A percentile compares a stretch with the other conserved stretches of the same genome.
Conservation (phyloP, 768 basidiomycete species). For the Boletus rubroflammeus region DNA sequence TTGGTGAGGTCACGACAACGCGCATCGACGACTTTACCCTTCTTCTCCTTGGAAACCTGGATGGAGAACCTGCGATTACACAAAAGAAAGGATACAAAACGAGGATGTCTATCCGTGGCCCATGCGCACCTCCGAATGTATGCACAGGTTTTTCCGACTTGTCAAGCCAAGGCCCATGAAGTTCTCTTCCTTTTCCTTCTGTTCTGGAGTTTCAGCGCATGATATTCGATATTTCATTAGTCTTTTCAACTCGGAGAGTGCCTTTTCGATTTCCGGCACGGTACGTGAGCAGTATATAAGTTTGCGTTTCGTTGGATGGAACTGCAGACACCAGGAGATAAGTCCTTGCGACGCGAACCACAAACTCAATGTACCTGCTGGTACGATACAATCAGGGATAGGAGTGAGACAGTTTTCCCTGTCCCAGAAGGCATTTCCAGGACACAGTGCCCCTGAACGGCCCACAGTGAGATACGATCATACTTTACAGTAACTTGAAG, state of each 20-base stretch:
- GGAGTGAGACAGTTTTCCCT: conserved; percentile 94
- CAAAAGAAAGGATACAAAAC: neutral
- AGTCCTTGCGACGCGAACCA: neutral
- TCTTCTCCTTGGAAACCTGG: conserved; percentile 96
- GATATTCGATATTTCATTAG: conserved; percentile 84
- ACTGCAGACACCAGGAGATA: conserved; percentile 44
- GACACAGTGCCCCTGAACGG: conserved; percentile 89
- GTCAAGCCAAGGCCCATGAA: conserved; percentile 92
- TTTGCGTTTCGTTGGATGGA: conserved; percentile 88
- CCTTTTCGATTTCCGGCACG: conserved; percentile 99
- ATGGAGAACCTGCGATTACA: neutral
- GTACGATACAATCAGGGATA: conserved; percentile 95
- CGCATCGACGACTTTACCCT: conserved; percentile 95
- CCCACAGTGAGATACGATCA: neutral
- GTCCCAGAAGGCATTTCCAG: conserved; percentile 99
- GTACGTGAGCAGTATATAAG: conserved; percentile 99
- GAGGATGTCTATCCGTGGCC: neutral
- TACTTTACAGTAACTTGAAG: neutral
- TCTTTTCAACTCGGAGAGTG: conserved; percentile 89
- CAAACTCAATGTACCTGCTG: conserved; percentile 64
- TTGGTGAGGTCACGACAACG: conserved; percentile 95
- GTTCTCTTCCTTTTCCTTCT: conserved; percentile 70
- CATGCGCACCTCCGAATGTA: conserved; percentile 82
- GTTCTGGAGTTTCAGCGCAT: conserved; percentile 68
- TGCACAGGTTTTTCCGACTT: conserved; percentile 93